Evolutionary conservation across 2,329 filamentous ascomycete species (phyloP).

Genomic region (Epichloe sp.): DNA sequence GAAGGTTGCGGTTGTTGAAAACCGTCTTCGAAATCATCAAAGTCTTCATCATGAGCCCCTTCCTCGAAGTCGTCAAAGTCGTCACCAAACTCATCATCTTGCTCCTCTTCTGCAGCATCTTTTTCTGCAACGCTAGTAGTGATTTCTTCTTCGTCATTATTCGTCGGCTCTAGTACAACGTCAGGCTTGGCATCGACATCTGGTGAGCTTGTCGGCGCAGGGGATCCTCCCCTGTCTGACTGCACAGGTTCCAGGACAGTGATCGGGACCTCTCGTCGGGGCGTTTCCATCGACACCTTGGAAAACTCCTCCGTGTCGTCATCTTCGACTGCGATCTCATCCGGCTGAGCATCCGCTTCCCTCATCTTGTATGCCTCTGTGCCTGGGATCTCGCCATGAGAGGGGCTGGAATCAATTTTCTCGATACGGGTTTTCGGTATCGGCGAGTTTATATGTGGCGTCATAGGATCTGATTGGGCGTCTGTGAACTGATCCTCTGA

Average conservation of each 20-base stretch:
- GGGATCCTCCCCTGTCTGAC: neutral
- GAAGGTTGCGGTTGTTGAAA: slow-evolving; percentile 42
- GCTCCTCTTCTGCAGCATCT: neutral
- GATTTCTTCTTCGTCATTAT: neutral
- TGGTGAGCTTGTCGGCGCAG: neutral
- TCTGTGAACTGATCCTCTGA: slow-evolving; percentile 60
- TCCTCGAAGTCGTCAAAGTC: slow-evolving; percentile 53
- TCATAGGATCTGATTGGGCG: slow-evolving; percentile 40
- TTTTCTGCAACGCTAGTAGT: neutral
- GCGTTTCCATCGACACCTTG: slow-evolving; percentile 11
- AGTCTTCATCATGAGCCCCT: slow-evolving; percentile 40
- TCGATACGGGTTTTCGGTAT: slow-evolving; percentile 47
- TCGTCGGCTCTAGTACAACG: slow-evolving; percentile 23
- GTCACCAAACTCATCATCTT: slow-evolving; percentile 38
- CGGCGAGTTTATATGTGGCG: slow-evolving; percentile 31
- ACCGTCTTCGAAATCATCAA: slow-evolving; percentile 60
- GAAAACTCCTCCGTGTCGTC: slow-evolving; percentile 14
- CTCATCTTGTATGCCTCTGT: slow-evolving; percentile 44
- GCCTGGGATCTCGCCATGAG: slow-evolving; percentile 49
- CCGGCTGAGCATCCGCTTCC: slow-evolving; percentile 43
- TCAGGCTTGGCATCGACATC: slow-evolving; percentile 41
- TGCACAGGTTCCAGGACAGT: slow-evolving; percentile 32
- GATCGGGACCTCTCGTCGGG: slow-evolving; percentile 15
- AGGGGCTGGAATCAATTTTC: slow-evolving; percentile 36
- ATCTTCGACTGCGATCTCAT: slow-evolving; percentile 41